Percentiles rank a stretch among this genome's conserved stretches.
Conservation (phyloP, 1,139 yeast genomes). For the Diutina scorzettiae region DNA sequence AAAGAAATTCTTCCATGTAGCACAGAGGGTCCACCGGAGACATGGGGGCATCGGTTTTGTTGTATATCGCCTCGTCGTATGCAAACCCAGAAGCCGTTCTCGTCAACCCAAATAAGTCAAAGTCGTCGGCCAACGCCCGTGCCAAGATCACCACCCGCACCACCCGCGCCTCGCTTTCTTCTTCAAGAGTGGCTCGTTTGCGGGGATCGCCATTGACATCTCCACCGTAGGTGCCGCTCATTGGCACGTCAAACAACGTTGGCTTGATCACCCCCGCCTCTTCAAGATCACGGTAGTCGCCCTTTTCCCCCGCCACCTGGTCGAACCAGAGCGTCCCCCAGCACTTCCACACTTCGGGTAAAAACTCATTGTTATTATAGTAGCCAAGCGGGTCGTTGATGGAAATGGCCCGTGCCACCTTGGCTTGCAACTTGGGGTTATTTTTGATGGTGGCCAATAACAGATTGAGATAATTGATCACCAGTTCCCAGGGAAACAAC, state of each 20-base stretch:
- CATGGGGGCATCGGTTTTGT: conserved; percentile 21
- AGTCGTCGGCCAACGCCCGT: conserved; percentile 35
- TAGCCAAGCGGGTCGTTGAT: conserved; percentile 8
- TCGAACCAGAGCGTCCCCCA: conserved; percentile 84
- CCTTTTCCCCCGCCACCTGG: conserved; percentile 29
- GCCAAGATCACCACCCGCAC: conserved; percentile 41
- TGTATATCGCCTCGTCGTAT: neutral
- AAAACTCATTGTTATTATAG: conserved; percentile 45
- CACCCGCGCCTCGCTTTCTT: conserved; percentile 33
- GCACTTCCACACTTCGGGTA: conserved; percentile 73
- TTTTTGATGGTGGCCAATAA: conserved; percentile 24
- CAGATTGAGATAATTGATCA: conserved; percentile 50
- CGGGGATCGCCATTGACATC: neutral
- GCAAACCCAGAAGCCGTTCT: conserved; percentile 30
- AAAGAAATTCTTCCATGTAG: conserved; percentile 1
- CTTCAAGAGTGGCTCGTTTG: conserved; percentile 17
- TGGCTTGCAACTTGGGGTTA: conserved; percentile 14
- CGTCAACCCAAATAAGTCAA: conserved; percentile 38
- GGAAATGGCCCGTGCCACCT: conserved; percentile 1
- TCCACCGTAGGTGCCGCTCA: conserved; percentile 39
- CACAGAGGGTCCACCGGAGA: neutral
- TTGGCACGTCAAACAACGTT: conserved; percentile 53
- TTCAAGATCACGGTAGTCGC: conserved; percentile 38
- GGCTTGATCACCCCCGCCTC: conserved; percentile 46
- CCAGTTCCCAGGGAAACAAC: conserved; percentile 56